Evolutionary conservation across 768 basidiomycete species (phyloP).

Genomic region (Phlebiopsis flavidoalba): DNA sequence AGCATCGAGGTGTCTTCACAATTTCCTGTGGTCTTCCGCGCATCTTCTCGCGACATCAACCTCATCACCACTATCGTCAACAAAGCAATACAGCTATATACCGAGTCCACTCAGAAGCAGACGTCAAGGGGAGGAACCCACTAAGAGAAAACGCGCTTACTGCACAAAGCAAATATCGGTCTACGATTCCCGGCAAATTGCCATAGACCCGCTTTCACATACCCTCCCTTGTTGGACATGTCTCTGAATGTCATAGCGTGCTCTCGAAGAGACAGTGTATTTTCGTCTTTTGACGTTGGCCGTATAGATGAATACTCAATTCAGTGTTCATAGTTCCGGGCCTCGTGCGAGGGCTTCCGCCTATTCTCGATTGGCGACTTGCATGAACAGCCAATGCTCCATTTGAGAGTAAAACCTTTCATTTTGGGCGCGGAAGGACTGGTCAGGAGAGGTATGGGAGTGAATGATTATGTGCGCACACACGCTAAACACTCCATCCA

Average conservation of each 20-base stretch:
- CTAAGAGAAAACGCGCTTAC: not conserved
- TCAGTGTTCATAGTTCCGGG: constrained; percentile 58
- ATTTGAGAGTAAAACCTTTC: constrained; percentile 84
- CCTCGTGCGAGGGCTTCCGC: constrained; percentile 86
- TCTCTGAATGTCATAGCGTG: constrained; percentile 48
- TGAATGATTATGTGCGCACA: not conserved
- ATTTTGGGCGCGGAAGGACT: constrained; percentile 79
- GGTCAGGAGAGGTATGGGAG: constrained; percentile 79
- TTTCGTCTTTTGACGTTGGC: constrained; percentile 8
- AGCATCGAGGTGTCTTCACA: constrained; percentile 79
- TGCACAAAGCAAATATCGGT: not conserved
- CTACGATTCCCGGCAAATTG: constrained; percentile 7
- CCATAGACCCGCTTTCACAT: constrained; percentile 9
- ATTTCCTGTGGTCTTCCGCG: constrained; percentile 86
- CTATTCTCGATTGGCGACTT: constrained; percentile 91
- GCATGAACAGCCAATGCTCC: constrained; percentile 91
- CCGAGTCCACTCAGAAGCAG: constrained; percentile 28
- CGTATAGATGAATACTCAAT: not conserved
- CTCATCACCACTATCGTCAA: constrained; percentile 85
- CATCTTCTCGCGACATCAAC: constrained; percentile 92
- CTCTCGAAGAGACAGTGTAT: constrained; percentile 81
- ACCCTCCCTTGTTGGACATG: constrained; percentile 25
- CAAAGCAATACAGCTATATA: constrained; percentile 79
- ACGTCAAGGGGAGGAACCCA: not conserved
- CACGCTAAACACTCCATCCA: constrained; percentile 25